phyloP scores from a whole-genome alignment of 306 rosid genomes.

The Senna tora region DNA sequence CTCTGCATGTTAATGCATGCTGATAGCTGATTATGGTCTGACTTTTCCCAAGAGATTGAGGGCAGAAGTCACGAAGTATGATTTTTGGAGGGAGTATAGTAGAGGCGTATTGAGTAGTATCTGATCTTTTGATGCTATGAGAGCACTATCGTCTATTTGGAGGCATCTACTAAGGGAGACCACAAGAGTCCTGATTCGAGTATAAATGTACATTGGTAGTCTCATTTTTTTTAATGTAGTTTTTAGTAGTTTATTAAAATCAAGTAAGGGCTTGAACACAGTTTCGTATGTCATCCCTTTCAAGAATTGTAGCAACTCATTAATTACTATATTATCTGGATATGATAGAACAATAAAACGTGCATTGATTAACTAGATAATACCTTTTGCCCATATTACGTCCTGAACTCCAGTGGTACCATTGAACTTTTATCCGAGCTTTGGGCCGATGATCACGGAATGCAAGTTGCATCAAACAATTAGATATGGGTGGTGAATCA shows the following conservation, averaged over 20 bases:
- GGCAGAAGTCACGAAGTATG: constrained; percentile 22
- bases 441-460: not conserved
- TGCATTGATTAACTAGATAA: not conserved
- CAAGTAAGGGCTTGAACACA: constrained; percentile 21
- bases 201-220: constrained; percentile 33
- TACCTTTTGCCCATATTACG: not conserved
- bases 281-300: constrained; percentile 9
- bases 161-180: too few species aligned
- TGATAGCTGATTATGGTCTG: constrained; percentile 28
- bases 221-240: constrained; percentile 12
- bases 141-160: too few species aligned
- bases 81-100: constrained; percentile 30
- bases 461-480: not conserved
- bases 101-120: constrained; percentile 33
- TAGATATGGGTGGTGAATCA: not conserved
- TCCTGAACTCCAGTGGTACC: too few species aligned
- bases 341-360: constrained; percentile 2
- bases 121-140: constrained; percentile 21
- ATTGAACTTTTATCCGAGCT: too few species aligned
- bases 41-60: not conserved
- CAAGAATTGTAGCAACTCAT: not conserved
- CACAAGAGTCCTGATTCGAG: constrained; percentile 8
- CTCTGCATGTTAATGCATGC: constrained; percentile 30
- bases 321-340: not conserved
- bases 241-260: constrained; percentile 15